phyloP scores from a whole-genome alignment of 148 eudicot genomes.

The Heliamphora exappendiculata region DNA sequence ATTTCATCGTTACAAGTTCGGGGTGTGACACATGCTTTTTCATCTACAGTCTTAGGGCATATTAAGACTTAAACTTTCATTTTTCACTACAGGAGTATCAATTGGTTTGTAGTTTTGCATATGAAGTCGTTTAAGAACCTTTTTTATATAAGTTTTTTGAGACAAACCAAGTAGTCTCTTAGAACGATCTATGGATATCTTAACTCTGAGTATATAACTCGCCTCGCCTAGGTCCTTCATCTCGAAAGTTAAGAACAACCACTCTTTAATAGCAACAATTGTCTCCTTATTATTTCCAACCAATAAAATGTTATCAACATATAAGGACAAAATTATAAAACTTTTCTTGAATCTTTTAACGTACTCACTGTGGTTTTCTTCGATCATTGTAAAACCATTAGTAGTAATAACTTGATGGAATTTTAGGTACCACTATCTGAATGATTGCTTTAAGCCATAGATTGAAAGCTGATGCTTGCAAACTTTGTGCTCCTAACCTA shows the following conservation, averaged over 20 bases:
- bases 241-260: no score
- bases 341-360: neutral
- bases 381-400: neutral
- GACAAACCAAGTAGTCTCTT: neutral
- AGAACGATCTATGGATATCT: neutral
- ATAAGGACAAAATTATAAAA: no score
- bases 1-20: no score
- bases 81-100: no score
- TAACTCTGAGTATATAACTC: neutral
- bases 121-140: neutral
- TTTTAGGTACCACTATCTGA: neutral
- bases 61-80: neutral
- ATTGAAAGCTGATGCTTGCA: neutral
- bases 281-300: neutral
- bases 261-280: no score
- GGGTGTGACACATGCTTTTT: no score
- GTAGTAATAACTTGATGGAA: neutral
- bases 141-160: neutral
- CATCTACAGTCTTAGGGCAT: neutral
- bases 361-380: neutral
- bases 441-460: neutral
- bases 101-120: neutral
- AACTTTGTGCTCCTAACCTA: neutral
- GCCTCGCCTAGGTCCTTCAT: neutral
- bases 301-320: no score